A percentile compares a stretch with the other conserved stretches of the same genome.
These are phyloP conservation scores for Neopestalotiopsis clavispora DNA, from an alignment of 2,329 filamentous ascomycete species.

Conservation along the genomic window DNA sequence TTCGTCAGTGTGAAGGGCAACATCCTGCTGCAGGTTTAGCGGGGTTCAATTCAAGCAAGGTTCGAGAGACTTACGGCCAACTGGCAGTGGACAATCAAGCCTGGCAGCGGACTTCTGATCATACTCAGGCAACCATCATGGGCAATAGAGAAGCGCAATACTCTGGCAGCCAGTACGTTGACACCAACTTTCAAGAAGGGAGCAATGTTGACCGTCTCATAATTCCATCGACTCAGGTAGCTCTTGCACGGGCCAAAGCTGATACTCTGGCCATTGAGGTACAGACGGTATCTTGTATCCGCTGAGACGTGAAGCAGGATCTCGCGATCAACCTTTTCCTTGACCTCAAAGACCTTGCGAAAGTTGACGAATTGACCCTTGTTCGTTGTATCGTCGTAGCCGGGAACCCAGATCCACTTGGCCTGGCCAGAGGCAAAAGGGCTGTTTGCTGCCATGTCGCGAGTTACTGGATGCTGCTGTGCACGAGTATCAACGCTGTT, in stretches of 20 bases:
- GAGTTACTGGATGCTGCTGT: not conserved
- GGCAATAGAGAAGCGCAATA: constrained; percentile 32
- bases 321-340: not conserved
- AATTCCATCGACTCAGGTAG: constrained; percentile 29
- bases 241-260: constrained; percentile 30
- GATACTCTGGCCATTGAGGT: constrained; percentile 26
- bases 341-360: constrained; percentile 8
- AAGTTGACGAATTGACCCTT: constrained; percentile 16
- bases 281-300: constrained; percentile 32
- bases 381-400: constrained; percentile 9
- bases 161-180: constrained; percentile 23
- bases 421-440: constrained; percentile 12
- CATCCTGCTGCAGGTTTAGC: constrained; percentile 19
- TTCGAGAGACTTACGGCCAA: constrained; percentile 18
- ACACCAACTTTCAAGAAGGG: constrained; percentile 23
- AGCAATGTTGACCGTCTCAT: constrained; percentile 29
- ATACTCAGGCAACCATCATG: constrained; percentile 36
- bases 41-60: not conserved
- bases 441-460: constrained; percentile 8
- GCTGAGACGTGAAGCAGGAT: constrained; percentile 27
- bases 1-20: constrained; percentile 28
- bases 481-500: not conserved
- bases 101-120: constrained; percentile 32
- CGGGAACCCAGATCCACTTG: constrained; percentile 17
- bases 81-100: constrained; percentile 32